Evolutionary conservation across 73 alveolate genomes (phyloP), one percentile per base, ranked within the genome.

Genomic region (Blepharisma stoltei): DNA sequence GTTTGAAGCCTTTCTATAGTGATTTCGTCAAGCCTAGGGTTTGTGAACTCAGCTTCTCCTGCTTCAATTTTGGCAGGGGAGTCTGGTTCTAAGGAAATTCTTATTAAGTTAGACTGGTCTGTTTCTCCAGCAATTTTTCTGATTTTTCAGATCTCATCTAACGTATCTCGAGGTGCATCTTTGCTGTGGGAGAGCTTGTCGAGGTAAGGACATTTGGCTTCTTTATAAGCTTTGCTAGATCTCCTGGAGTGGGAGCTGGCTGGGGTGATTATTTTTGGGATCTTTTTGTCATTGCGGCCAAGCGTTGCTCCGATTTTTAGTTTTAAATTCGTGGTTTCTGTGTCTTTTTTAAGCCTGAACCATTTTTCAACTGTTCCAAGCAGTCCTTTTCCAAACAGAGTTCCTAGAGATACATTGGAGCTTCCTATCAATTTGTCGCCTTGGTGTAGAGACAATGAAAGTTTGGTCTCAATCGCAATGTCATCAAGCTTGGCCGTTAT

Each of bases 41-140:
- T 11, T 14, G 66, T 52, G 66, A 52, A 52, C n/a, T 52, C 66
- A 52, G 23, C n/a, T 20, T 52, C 66, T 14, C 23, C 23, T 20
- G n/a, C 66, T 52, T 52, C 66, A 52, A 20, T 52, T 52, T 20
- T 52, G 0, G 66, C n/a, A 52, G 66, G 66, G 5, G 46, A 9
- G 45, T 60, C 73, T 25, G 73, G 73, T 25, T 60, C 73, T 18
- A 60, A 25, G 23, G 73, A 60, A 14, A 60, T 18, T 25, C 23
- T 60, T 1, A 60, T 60, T 1, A 25, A 60, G 5, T 14, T 8
- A 3, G 41, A 32, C 3, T 32, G 41, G 41, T 32, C 41, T 32
- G 3, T 32, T 32, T 60, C 18, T 25, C 73, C 73, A 14, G 14
- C 2, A 4, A 52, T 20, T 8, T 60, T 60, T 60, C 73, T 60